Evolutionary conservation across 495 filamentous ascomycete genomes (phyloP).

Genomic region (Penicillium roqueforti): DNA sequence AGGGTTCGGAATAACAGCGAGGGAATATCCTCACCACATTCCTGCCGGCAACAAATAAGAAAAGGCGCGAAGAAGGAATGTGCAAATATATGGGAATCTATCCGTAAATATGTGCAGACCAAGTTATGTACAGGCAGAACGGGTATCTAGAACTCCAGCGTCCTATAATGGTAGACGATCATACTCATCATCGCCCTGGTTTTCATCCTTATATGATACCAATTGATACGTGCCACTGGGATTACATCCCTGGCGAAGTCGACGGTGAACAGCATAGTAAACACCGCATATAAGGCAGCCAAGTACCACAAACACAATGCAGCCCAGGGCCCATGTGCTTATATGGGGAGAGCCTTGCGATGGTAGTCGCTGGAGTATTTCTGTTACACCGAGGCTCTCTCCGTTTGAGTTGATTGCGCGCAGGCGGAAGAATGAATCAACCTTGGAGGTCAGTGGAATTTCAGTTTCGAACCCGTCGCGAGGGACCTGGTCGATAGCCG

Average conservation of each 20-base stretch:
- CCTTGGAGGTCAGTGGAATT: constrained; percentile 6
- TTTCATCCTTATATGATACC: constrained; percentile 16
- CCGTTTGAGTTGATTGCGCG: constrained; percentile 14
- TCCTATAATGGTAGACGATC: constrained; percentile 15
- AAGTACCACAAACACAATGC: constrained; percentile 12
- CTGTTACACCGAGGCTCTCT: constrained; percentile 16
- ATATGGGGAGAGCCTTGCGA: background rate
- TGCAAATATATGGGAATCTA: background rate
- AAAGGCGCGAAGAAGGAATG: no score
- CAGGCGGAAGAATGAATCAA: constrained; percentile 18
- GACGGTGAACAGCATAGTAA: constrained; percentile 13
- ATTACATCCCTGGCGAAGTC: background rate
- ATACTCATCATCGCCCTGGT: constrained; percentile 9
- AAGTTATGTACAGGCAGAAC: constrained; percentile 4
- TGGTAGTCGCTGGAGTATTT: constrained; percentile 2
- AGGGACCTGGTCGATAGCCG: constrained; percentile 5
- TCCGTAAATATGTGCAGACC: background rate
- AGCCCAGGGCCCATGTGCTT: constrained; percentile 2
- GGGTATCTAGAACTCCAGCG: constrained; percentile 19
- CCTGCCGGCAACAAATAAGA: no score
- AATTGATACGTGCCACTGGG: constrained; percentile 12
- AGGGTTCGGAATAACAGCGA: no score
- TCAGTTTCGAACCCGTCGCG: constrained; percentile 24
- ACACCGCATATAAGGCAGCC: constrained; percentile 13
- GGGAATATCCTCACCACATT: no score